Percentiles rank a stretch among this genome's conserved stretches.
These are phyloP conservation scores for Fusarium zealandicum DNA, from an alignment of 2,329 filamentous ascomycete genomes.

Conservation along the genomic window DNA sequence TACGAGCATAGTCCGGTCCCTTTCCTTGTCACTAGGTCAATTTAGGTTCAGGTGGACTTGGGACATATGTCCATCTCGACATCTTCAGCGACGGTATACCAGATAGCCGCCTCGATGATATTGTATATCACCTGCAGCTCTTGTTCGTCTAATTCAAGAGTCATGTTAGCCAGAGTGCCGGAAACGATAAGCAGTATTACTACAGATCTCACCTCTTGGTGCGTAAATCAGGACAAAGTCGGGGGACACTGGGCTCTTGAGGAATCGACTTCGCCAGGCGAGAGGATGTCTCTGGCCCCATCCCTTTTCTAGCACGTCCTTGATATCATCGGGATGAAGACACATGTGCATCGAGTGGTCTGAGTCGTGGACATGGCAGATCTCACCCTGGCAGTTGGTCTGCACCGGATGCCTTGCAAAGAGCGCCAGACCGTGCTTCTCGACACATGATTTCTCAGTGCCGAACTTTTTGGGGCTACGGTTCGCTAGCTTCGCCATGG, in stretches of 20 bases:
- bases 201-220: conserved; percentile 60
- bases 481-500: conserved; percentile 60
- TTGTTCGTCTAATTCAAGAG: conserved; percentile 55
- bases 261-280: conserved; percentile 69
- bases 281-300: conserved; percentile 80
- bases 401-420: conserved; percentile 73
- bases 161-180: neutral
- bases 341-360: conserved; percentile 82
- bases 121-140: conserved; percentile 72
- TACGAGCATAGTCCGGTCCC: neutral
- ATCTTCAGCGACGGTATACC: conserved; percentile 64
- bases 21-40: conserved; percentile 3
- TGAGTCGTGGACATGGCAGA: conserved; percentile 79
- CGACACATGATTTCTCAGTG: conserved; percentile 76
- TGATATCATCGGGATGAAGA: conserved; percentile 80
- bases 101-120: conserved; percentile 78
- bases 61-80: conserved; percentile 45
- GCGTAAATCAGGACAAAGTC: conserved; percentile 87
- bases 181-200: neutral
- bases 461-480: conserved; percentile 58
- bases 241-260: conserved; percentile 70
- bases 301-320: conserved; percentile 72
- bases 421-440: conserved; percentile 81
- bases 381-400: conserved; percentile 78
- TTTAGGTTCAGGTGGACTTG: conserved; percentile 16